Evolutionary conservation across 2,329 filamentous ascomycete species (phyloP).

Genomic region (Penicillium hesseltinei): DNA sequence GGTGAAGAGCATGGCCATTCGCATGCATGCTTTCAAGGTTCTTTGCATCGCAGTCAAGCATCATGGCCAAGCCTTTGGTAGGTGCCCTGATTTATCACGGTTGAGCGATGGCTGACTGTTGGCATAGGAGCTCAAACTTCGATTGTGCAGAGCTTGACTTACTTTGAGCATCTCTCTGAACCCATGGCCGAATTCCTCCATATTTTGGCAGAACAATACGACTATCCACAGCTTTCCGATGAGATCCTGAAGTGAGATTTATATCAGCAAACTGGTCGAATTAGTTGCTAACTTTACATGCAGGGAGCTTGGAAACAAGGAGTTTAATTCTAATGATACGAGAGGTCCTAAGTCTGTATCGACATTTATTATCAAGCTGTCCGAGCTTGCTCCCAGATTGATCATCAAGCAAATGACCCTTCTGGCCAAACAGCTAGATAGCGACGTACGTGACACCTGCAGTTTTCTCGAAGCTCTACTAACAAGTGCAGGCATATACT

Average conservation of each 20-base stretch:
- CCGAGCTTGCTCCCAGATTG: conserved; percentile 82
- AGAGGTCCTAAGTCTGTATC: conserved; percentile 96
- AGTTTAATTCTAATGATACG: conserved; percentile 95
- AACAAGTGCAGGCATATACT: conserved; percentile 69
- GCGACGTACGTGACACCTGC: conserved; percentile 65
- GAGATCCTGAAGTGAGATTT: conserved; percentile 68
- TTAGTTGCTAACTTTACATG: conserved; percentile 22
- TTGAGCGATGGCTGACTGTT: conserved; percentile 20
- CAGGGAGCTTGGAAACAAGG: conserved; percentile 90
- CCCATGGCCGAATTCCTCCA: conserved; percentile 98
- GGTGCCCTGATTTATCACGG: not conserved
- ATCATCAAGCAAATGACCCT: conserved; percentile 98
- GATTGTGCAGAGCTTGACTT: conserved; percentile 95
- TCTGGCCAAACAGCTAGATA: conserved; percentile 90
- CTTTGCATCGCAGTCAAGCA: conserved; percentile 96
- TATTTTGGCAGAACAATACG: conserved; percentile 94
- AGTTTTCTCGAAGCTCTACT: not conserved
- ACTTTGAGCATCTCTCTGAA: conserved; percentile 97
- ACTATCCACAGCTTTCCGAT: conserved; percentile 91
- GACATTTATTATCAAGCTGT: conserved; percentile 86
- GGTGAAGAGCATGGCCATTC: conserved; percentile 81
- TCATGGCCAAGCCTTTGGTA: conserved; percentile 94
- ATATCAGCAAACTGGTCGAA: conserved; percentile 1
- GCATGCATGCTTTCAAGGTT: conserved; percentile 97
- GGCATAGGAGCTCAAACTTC: conserved; percentile 83